These are phyloP conservation scores for Mycena capillaripes DNA, from an alignment of 768 basidiomycete genomes.

Conservation along the genomic window DNA sequence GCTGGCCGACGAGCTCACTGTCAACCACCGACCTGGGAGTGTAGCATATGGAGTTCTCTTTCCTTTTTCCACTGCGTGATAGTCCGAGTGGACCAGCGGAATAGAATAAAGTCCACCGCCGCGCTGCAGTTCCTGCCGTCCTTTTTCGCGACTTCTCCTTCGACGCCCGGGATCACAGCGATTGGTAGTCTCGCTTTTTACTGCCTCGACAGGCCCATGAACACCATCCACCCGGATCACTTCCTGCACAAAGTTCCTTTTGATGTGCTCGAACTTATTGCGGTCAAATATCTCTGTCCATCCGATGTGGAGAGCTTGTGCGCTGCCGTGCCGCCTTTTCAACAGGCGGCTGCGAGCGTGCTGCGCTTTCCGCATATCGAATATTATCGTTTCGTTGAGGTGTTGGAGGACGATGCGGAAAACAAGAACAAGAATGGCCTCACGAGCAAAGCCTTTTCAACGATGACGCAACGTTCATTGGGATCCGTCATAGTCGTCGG, in stretches of 20 bases:
- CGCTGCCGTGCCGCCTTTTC: not conserved
- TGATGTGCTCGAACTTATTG: not conserved
- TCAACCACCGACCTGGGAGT: not conserved
- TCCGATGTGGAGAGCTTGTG: not conserved
- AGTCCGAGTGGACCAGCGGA: constrained; percentile 20
- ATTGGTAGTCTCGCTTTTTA: constrained; percentile 24
- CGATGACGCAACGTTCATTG: not conserved
- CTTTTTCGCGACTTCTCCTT: constrained; percentile 31
- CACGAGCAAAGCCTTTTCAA: not conserved
- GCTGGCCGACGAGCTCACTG: not conserved
- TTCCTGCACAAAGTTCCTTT: constrained; percentile 8
- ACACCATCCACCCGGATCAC: not conserved
- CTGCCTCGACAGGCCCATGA: not conserved
- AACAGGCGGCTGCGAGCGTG: not conserved
- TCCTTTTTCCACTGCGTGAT: constrained; percentile 41
- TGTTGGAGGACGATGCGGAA: not conserved
- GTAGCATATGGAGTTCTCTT: constrained; percentile 29
- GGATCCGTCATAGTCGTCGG: not conserved
- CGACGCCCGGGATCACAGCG: constrained; percentile 34
- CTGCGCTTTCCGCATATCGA: constrained; percentile 24
- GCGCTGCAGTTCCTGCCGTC: constrained; percentile 40
- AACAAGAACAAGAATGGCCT: not conserved
- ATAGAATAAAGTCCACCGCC: constrained; percentile 17
- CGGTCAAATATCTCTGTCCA: not conserved
- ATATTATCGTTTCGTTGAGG: constrained; percentile 5